Percentiles rank a stretch among this genome's conserved stretches.
Conservation (phyloP, 768 basidiomycete genomes). For the Mycena haematopus region DNA sequence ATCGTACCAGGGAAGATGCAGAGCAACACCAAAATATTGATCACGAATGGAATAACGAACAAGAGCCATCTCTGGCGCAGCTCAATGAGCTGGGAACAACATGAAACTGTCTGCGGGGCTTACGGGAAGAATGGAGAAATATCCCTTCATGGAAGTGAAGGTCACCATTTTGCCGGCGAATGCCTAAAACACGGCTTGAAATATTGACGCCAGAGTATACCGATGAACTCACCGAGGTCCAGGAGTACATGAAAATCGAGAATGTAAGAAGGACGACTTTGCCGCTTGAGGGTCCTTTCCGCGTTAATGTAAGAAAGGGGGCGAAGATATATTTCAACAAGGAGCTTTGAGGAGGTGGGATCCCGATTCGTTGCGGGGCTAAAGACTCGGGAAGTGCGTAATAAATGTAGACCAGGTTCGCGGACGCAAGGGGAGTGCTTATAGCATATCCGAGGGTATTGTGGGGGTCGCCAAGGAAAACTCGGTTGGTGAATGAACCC, state of each 20-base stretch:
- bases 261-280: conserved; percentile 2
- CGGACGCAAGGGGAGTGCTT: neutral
- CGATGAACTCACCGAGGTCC: conserved; percentile 4
- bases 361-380: neutral
- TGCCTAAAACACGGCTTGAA: neutral
- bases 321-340: conserved; percentile 6
- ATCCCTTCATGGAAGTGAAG: neutral
- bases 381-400: conserved; percentile 19
- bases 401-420: conserved; percentile 12
- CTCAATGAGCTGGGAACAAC: neutral
- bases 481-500: neutral
- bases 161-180: neutral
- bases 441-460: neutral
- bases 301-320: conserved; percentile 5
- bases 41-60: neutral
- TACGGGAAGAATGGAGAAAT: conserved; percentile 11
- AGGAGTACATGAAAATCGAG: conserved; percentile 12
- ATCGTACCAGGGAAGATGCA: conserved; percentile 8
- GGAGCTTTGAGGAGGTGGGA: neutral
- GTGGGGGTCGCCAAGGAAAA: neutral
- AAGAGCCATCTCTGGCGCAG: conserved; percentile 12
- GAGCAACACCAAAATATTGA: neutral
- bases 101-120: neutral
- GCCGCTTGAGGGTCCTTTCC: neutral
- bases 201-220: neutral